Evolutionary conservation across 2,329 filamentous ascomycete genomes (phyloP), one percentile per base, ranked within the genome.

Genomic region (Trichoderma guizhouense): DNA sequence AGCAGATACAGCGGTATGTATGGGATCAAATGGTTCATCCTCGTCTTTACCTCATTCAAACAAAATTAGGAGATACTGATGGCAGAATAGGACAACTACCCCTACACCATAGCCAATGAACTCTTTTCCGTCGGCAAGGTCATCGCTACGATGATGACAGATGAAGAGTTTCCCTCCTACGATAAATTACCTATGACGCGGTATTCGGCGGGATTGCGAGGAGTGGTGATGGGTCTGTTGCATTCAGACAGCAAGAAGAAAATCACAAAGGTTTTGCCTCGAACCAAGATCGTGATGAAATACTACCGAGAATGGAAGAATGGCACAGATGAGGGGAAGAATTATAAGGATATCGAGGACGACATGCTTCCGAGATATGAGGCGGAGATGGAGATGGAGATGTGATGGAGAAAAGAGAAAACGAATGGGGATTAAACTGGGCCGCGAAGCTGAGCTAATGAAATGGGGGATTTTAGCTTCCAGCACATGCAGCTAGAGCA

Each of bases 141-240:
- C 32, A 72, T 85, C 60, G 82, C 81, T 73, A 78, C 76, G 64
- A 85, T 85, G 83, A 85, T 85, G 83, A 77, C 76, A 9, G 79
- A 79, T 7, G 47, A 61, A 5, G 18, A 58, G 11, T 75, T 70
- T 26, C 71, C 72, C 5, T 68, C 72, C 66, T 26, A 26, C 39
- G 77, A 78, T 64, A 61, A 73, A 8, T 71, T 82, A 6, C 62
- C 74, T 7, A 71, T 71, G 57, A 70, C 77, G 9, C 74, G 74
- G 8, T 79, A 80, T 71, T 81, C 82, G 28, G 73, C 67, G 39
- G 67, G 73, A 32, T 72, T 81, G 30, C 73, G 74, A 24, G 18
- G 63, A 1, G 72, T 74, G 2, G 74, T 82, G 67, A 74, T 74
- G 64, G 34, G 69, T 1, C 71, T 82, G 21, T 74, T 74, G 24